phyloP scores from a whole-genome alignment of 2,329 filamentous ascomycete species.

The Rutstroemia sp. region DNA sequence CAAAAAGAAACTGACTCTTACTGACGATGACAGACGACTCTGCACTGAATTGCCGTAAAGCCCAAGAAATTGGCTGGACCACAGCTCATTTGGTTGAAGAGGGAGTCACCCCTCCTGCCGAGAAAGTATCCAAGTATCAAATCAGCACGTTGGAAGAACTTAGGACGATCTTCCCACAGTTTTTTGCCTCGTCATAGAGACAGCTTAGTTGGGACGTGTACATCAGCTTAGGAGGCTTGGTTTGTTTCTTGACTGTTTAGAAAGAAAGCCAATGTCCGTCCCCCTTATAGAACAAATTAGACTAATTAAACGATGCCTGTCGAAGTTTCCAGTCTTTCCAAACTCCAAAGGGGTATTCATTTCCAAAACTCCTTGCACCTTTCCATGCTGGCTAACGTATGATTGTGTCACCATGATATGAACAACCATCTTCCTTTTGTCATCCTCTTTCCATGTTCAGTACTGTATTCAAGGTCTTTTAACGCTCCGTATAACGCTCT shows the following conservation, averaged over 20 bases:
- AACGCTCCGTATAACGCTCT: slow-evolving; percentile 53
- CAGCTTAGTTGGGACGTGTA: neutral
- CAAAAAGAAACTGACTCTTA: neutral
- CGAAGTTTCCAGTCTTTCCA: neutral
- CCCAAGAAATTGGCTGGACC: slow-evolving; percentile 77
- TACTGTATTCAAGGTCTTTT: slow-evolving; percentile 43
- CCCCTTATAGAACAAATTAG: neutral
- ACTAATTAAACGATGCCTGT: neutral
- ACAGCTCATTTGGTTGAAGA: slow-evolving; percentile 81
- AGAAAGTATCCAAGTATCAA: slow-evolving; percentile 63
- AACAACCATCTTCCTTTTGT: too few species aligned
- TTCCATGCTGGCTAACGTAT: neutral
- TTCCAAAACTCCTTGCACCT: neutral
- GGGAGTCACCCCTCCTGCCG: slow-evolving; percentile 53
- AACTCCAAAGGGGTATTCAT: neutral
- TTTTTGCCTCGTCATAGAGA: slow-evolving; percentile 58
- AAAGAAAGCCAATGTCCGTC: neutral
- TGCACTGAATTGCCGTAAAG: slow-evolving; percentile 69
- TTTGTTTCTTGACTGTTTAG: neutral
- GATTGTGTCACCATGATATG: too few species aligned
- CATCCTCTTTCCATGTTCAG: too few species aligned
- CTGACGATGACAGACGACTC: slow-evolving; percentile 64
- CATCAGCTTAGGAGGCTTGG: neutral
- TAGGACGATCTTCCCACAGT: slow-evolving; percentile 67
- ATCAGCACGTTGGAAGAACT: slow-evolving; percentile 72